Conservation (phyloP, 441 rosid genomes). For the Pelargonium citronellum region DNA sequence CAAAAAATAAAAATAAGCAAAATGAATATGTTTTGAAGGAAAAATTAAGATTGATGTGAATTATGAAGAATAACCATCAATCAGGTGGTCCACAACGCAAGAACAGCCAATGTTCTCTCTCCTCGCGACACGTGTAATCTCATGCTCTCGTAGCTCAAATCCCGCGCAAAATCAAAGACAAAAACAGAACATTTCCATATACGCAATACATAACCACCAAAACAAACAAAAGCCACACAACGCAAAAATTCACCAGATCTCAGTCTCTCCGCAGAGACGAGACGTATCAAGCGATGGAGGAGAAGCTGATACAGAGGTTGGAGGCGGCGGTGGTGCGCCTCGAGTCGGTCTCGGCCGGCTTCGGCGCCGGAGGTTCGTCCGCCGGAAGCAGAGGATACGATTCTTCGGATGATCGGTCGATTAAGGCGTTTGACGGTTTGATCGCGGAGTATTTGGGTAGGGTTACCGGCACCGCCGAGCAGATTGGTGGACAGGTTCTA, state of each 20-base stretch:
- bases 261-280: constrained; percentile 5
- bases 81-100: constrained; percentile 7
- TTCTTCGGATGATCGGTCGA: constrained; percentile 55
- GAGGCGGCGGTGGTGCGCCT: constrained; percentile 76
- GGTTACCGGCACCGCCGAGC: constrained; percentile 61
- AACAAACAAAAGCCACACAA: not conserved
- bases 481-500: constrained; percentile 82
- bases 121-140: constrained; percentile 35
- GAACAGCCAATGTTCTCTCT: constrained; percentile 20
- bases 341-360: constrained; percentile 44
- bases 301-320: constrained; percentile 58
- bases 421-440: constrained; percentile 67
- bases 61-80: no score
- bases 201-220: constrained; percentile 8
- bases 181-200: not conserved
- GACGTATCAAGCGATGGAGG: constrained; percentile 47
- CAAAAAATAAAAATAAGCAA: no score
- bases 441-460: constrained; percentile 46
- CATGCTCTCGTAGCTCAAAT: constrained; percentile 12
- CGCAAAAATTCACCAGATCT: constrained; percentile 34
- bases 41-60: no score
- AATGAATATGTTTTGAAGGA: no score
- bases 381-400: constrained; percentile 23
- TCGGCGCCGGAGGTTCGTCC: constrained; percentile 18
- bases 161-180: constrained; percentile 14